Conservation (phyloP, 495 filamentous ascomycete genomes). For the Cladorrhinum samala region DNA sequence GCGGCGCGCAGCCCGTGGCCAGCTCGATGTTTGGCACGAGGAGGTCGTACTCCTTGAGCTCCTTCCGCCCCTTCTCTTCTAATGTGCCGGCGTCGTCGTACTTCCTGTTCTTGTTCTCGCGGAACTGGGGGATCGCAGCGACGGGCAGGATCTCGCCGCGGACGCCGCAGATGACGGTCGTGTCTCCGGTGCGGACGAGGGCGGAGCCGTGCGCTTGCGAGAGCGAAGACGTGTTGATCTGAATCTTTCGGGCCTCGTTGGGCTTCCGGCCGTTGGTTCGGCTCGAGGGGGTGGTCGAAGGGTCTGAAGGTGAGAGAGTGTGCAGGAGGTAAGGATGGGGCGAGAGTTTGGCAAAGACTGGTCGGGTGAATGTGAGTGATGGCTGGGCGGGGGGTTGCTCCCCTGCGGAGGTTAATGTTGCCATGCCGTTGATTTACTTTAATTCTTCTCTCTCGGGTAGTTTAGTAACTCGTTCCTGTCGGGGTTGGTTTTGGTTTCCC, state of each 20-base stretch:
- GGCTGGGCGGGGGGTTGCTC: constrained; percentile 2
- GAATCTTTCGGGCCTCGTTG: constrained; percentile 59
- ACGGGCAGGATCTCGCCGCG: constrained; percentile 78
- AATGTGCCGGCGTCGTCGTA: constrained; percentile 12
- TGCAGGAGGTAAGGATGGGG: constrained; percentile 85
- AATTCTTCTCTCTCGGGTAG: background rate
- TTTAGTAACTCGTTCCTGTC: background rate
- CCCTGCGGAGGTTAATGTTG: background rate
- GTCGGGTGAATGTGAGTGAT: constrained; percentile 64
- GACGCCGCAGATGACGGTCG: constrained; percentile 85
- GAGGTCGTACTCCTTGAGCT: constrained; percentile 55
- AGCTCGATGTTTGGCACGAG: constrained; percentile 92
- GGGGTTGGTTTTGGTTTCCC: no score
- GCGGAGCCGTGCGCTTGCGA: constrained; percentile 84
- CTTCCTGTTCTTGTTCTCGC: constrained; percentile 23
- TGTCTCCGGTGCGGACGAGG: constrained; percentile 82
- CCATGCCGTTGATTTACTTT: background rate
- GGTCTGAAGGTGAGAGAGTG: constrained; percentile 60
- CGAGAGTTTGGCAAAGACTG: constrained; percentile 82
- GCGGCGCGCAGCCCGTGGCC: constrained; percentile 79
- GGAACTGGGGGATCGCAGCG: constrained; percentile 60
- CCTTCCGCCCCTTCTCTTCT: constrained; percentile 23
- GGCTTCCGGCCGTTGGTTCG: constrained; percentile 76
- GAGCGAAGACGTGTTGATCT: constrained; percentile 70
- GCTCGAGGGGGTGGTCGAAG: constrained; percentile 47